Percentiles rank a stretch among this genome's conserved stretches.
Conservation (phyloP, 306 rosid genomes). For the Dalbergia cochinchinensis region DNA sequence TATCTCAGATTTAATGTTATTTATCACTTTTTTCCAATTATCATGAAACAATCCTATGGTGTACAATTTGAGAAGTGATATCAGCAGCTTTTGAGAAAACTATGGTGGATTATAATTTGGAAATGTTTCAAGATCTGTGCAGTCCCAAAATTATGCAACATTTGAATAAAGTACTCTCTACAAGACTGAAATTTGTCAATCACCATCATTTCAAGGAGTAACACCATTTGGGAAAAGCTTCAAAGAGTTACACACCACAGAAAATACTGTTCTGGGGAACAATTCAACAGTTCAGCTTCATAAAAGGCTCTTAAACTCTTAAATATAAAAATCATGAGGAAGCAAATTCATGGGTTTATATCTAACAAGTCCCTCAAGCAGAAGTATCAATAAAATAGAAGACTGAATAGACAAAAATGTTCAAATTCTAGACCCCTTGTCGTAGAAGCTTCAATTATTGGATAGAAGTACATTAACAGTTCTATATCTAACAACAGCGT, state of each 20-base stretch:
- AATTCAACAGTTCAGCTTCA: constrained; percentile 11
- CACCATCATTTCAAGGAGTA: neutral
- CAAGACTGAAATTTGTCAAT: neutral
- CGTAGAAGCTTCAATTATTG: too few relatives aligned
- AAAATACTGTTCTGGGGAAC: constrained; percentile 21
- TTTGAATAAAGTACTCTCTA: constrained; percentile 17
- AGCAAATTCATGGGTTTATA: too few relatives aligned
- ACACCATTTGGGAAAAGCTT: constrained; percentile 17
- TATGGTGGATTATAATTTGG: neutral
- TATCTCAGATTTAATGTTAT: neutral
- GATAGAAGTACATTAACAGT: too few relatives aligned
- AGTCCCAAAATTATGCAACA: neutral
- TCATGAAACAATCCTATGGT: neutral
- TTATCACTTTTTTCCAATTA: neutral
- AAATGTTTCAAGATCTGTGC: constrained; percentile 1
- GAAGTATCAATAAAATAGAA: too few relatives aligned
- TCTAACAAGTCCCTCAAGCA: too few relatives aligned
- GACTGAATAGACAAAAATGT: too few relatives aligned
- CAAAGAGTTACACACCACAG: neutral
- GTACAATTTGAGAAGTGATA: neutral
- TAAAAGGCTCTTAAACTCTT: neutral
- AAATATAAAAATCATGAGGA: neutral
- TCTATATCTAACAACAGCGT: too few relatives aligned
- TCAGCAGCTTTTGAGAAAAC: constrained; percentile 8
- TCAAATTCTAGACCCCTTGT: too few relatives aligned